Base-by-base conservation (phyloP, 495 filamentous ascomycete species). In the Xylaria flabelliformis region DNA sequence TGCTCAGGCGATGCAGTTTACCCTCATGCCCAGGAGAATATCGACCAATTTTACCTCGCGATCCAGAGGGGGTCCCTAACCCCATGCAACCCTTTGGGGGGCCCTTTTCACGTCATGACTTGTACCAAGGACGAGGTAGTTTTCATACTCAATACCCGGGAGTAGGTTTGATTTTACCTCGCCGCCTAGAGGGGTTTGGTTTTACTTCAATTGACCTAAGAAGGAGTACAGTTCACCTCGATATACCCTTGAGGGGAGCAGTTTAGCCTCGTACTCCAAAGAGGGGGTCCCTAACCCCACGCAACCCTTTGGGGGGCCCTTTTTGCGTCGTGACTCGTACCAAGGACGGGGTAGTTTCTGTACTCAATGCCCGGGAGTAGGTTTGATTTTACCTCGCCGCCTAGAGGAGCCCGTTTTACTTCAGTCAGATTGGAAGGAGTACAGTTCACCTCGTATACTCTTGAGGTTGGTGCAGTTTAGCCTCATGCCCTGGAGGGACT, bases 191-290 rank as follows among this genome's bases (percentile, higher is more conserved):
- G 50, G 50, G 46, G 46, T 50, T 48, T 50, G 8, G 46, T 50
- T 50, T 50, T 50, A 21, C 46, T 50, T 50, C 46, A n/a, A n/a
- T 50, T 50, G 46, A 21, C 46, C 46, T 50, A n/a, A 29, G 46
- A 50, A 50, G 46, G 50, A 53, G 50, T 53, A 53, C 50, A 53
- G 6, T 53, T 53, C 2, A 53, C 50, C 50, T 53, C 50, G 46
- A 53, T 53, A 51, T 51, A 53, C 21, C 50, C 50, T 53, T 53
- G n/a, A 24, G 21, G 50, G 9, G 50, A 44, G 13, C 41, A 39
- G 5, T 39, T 29, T 39, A 39, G 36, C 36, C 36, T 39, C 36
- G 36, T 39, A 8, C 36, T 39, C 36, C 36, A 8, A 29, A 26
- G 50, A 53, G 50, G 17, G 21, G 48, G 48, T 8, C 48, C 13